Evolutionary conservation across 352 stramenopile genomes (phyloP).

Genomic region (Halophytophthora polymorphica): DNA sequence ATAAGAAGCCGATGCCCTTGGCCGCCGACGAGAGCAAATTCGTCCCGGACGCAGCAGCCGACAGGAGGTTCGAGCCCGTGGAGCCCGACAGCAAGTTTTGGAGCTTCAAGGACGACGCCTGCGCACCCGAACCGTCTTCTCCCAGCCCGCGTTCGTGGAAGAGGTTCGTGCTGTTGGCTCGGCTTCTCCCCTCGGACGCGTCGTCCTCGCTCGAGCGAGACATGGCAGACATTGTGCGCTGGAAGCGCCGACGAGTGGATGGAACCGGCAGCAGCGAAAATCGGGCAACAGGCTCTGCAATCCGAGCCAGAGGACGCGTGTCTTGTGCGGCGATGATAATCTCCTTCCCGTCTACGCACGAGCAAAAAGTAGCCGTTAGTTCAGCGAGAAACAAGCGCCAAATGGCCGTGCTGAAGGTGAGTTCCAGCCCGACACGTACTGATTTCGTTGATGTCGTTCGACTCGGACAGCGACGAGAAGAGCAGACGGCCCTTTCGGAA

Average conservation of each 20-base stretch:
- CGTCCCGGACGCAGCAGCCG: slow-evolving; percentile 53
- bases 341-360: slow-evolving; percentile 64
- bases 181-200: slow-evolving; percentile 16
- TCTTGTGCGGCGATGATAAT: slow-evolving; percentile 69
- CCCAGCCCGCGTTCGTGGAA: slow-evolving; percentile 33
- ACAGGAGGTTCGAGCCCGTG: slow-evolving; percentile 63
- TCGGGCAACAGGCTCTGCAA: slow-evolving; percentile 71
- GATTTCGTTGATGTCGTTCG: slow-evolving; percentile 83
- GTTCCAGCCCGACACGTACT: slow-evolving; percentile 37
- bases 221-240: slow-evolving; percentile 33
- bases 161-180: slow-evolving; percentile 31
- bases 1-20: slow-evolving; percentile 83
- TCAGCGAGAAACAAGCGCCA: background rate
- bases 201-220: slow-evolving; percentile 32
- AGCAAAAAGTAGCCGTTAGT: slow-evolving; percentile 19
- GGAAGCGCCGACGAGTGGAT: slow-evolving; percentile 47
- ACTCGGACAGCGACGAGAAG: slow-evolving; percentile 82
- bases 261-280: slow-evolving; percentile 81
- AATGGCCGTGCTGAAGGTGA: background rate
- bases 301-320: slow-evolving; percentile 57
- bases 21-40: slow-evolving; percentile 65
- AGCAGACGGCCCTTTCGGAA: slow-evolving; percentile 82
- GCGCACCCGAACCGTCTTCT: slow-evolving; percentile 27
- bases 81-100: slow-evolving; percentile 69
- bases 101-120: slow-evolving; percentile 49